A percentile compares a stretch with the other conserved stretches of the same genome.
These are phyloP conservation scores for Vachellia pachyceras DNA, from an alignment of 306 rosid species.

Conservation along the genomic window DNA sequence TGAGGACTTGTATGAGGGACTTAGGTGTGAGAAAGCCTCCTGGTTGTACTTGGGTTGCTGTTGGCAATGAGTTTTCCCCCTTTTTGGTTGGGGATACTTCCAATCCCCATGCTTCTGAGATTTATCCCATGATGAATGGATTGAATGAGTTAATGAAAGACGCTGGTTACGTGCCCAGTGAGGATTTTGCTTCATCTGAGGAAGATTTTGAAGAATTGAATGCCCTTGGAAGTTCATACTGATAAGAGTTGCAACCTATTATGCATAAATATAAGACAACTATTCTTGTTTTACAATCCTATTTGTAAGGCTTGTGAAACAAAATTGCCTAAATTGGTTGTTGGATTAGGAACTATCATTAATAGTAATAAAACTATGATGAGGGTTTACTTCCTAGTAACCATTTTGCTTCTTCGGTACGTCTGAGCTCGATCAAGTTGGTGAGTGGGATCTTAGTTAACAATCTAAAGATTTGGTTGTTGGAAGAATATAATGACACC, in stretches of 20 bases:
- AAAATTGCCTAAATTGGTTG: neutral
- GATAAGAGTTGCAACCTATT: neutral
- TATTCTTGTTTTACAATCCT: constrained; percentile 18
- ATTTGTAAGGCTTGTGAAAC: neutral
- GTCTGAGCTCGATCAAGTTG: neutral
- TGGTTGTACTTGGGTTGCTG: constrained; percentile 78
- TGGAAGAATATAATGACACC: neutral
- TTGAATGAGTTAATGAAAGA: constrained; percentile 69
- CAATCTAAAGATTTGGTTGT: no score
- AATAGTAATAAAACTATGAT: neutral
- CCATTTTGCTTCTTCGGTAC: neutral
- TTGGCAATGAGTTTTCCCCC: constrained; percentile 62
- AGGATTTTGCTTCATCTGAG: constrained; percentile 49
- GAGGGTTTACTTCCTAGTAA: neutral
- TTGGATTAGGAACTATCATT: neutral
- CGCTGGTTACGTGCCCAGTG: constrained; percentile 45
- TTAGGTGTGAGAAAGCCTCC: constrained; percentile 79
- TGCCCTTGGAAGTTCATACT: constrained; percentile 34
- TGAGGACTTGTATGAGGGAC: constrained; percentile 84
- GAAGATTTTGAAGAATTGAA: constrained; percentile 53
- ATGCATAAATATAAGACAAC: constrained; percentile 12
- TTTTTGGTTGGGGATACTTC: constrained; percentile 75
- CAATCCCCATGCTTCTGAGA: constrained; percentile 52
- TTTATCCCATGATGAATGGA: constrained; percentile 67
- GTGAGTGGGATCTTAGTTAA: neutral